Evolutionary conservation across 169 alveolate species (phyloP).

Genomic region (Cryptosporidium parvum): DNA sequence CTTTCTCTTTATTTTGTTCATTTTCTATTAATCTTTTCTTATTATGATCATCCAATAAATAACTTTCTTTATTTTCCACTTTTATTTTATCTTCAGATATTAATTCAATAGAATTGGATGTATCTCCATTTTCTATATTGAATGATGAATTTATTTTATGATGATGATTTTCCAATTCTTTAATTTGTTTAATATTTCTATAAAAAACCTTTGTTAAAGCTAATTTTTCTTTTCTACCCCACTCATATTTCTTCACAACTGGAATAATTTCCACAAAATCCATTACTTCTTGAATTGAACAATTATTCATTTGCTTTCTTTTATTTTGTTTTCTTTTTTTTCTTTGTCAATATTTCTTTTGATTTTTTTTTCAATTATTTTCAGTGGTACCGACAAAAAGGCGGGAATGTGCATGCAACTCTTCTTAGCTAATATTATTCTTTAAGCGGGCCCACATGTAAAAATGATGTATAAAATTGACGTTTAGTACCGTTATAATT

Average conservation of each 20-base stretch:
- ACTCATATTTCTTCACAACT: slow-evolving; percentile 32
- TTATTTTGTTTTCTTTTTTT: background rate
- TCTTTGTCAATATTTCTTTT: background rate
- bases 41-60: background rate
- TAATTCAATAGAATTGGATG: background rate
- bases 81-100: background rate
- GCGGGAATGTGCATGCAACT: background rate
- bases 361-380: background rate
- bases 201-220: slow-evolving; percentile 27
- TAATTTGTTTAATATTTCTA: background rate
- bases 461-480: too few species aligned
- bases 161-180: background rate
- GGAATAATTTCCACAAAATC: slow-evolving; percentile 45
- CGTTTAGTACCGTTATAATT: too few species aligned
- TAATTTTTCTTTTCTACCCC: slow-evolving; percentile 22
- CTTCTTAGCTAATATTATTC: too few species aligned
- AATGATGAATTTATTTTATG: background rate
- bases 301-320: background rate
- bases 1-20: slow-evolving; percentile 34
- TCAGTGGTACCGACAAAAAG: background rate
- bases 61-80: background rate
- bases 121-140: background rate
- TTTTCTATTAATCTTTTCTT: background rate
- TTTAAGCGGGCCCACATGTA: background rate
- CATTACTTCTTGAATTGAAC: background rate